phyloP scores from a whole-genome alignment of 441 rosid species.

The Syzygium malaccense region DNA sequence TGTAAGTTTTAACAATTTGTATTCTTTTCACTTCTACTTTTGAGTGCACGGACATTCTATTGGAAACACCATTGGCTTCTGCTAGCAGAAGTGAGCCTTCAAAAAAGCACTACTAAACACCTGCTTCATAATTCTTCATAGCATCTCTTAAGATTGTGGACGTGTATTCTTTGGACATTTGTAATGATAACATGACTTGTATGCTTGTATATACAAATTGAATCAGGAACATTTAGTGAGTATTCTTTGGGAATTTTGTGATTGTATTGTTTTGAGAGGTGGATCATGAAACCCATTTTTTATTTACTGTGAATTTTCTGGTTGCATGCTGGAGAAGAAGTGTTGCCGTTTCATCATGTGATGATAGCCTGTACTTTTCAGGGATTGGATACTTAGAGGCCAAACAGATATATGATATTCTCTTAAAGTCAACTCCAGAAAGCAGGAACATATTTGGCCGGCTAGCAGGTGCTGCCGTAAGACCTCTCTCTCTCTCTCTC shows the following conservation, averaged over 20 bases:
- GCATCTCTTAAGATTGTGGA: neutral
- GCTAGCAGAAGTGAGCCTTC: neutral
- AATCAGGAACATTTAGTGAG: neutral
- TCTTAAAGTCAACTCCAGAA: conserved; percentile 69
- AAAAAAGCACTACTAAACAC: neutral
- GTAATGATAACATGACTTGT: neutral
- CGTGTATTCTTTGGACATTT: neutral
- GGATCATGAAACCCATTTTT: neutral
- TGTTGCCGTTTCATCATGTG: neutral
- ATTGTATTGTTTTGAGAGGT: neutral
- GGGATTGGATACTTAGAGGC: conserved; percentile 86
- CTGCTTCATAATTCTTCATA: neutral
- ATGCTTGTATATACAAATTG: neutral
- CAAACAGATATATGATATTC: conserved; percentile 69
- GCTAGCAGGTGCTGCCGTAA: conserved; percentile 90
- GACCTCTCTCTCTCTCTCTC: conserved; percentile 17
- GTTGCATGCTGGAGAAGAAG: neutral
- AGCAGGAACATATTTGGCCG: conserved; percentile 92
- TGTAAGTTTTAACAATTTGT: neutral
- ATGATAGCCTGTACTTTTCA: conserved; percentile 22
- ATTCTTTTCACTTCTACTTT: neutral
- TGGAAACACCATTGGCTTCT: neutral
- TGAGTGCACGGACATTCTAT: neutral
- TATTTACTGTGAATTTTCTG: neutral
- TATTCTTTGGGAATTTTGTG: neutral